Base-by-base conservation (phyloP, 179 eudicot species). In the Spergularia azorica region DNA sequence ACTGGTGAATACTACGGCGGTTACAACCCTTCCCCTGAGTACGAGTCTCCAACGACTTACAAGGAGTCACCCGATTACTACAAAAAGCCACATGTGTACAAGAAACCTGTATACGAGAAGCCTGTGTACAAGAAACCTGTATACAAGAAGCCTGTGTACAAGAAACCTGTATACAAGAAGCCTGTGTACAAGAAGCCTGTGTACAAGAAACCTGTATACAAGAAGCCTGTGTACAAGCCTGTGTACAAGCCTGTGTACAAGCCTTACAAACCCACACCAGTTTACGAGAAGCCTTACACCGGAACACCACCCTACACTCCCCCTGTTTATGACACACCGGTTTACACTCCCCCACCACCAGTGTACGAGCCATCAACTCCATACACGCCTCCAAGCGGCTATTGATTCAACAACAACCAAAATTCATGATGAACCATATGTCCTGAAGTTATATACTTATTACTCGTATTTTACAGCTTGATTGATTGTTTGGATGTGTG, bases 161-260 rank as follows among this genome's bases (percentile, higher is more conserved):
- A 6, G 36, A 0, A 41, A 15, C 69, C 69, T 14, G 9, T 39
- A 1, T 65, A 65, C 69, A 65, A 36, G 69, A 32, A 36, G 18
- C 50, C 69, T 7, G 14, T 21, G 0, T 61, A 61, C 38, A 61
- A 61, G 64, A 61, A 61, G 0, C 69, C 69, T 10, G 48, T 32
- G 13, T 64, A 70, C 41, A 52, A 41, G 55, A 52, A 41, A 36
- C 62, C 74, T 0, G 62, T 16, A 3, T 70, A 50, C 61, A 26
- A 70, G 17, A 52, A 52, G 60, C 74, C 74, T 55, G 55, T 60
- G 21, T 17, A 8, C 48, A 60, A 46, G 2, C 74, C 74, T 15
- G 15, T 20, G 2, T 71, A 71, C 52, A 3, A 48, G 8, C 64
- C 74, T 54, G 11, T 55, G 0, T 55, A 54, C 63, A 21, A 21